Base-by-base conservation (phyloP, 345 rosid genomes). In the Eucalyptus virginea region DNA sequence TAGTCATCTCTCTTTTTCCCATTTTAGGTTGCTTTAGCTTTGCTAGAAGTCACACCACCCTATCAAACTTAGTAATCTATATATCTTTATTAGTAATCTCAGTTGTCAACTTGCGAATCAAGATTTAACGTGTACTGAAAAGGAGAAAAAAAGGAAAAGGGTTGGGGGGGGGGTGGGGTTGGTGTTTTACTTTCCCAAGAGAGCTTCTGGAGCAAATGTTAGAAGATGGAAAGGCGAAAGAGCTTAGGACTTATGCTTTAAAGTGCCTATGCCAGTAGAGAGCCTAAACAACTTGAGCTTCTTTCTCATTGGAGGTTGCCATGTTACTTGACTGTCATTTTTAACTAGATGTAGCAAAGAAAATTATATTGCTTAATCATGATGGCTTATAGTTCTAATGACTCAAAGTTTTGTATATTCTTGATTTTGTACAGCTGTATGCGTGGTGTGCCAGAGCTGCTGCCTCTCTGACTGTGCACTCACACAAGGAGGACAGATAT, bases 371-470 rank as follows among this genome's bases (percentile, higher is more conserved):
- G 52, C 87, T 15, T 15, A 86, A n/a, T 86, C 86, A 86, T 50
- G 81, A 51, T 50, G 42, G 85, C 19, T 88, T 77, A 11, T 77
- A 87, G 88, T 86, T 88, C n/a, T 48, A 77, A 69, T 88, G 51
- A 88, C n/a, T 17, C n/a, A 1, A 21, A 54, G 19, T 49, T 50
- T 32, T 83, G 54, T 8, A 34, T 49, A 17, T 34, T 87, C 30
- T 51, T 14, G 60, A 69, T 87, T 83, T 17, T 90, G 90, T 37
- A 37, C 96, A 97, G 98, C 92, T 95, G 88, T 95, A 89, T 90
- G 96, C 97, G 6, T 98, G 99, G 99, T 95, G 95, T 90, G 97
- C 99, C 60, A 96, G 94, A 88, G 89, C 94, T 52, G 89, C 90
- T 85, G 94, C 99, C 45, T 93, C 94, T 86, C 91, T 97, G 91